phyloP scores from a whole-genome alignment of 148 eudicot species.

The Vaccinium myrtillus region DNA sequence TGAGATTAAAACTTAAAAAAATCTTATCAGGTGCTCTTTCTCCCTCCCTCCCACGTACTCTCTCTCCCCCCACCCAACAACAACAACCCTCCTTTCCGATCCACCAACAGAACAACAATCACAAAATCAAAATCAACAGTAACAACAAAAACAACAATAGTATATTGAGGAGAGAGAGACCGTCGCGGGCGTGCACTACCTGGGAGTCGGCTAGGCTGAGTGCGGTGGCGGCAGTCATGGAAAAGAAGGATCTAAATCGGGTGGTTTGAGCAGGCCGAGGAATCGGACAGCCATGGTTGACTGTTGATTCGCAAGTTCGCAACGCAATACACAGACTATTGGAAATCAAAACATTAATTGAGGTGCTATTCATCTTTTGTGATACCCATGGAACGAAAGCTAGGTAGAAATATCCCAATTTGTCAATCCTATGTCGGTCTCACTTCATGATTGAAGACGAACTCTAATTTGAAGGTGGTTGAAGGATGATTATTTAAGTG shows the following conservation, averaged over 20 bases:
- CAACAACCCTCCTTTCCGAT: conserved; percentile 59
- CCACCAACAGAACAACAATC: conserved; percentile 29
- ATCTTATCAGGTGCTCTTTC: too few relatives aligned
- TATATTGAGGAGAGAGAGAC: conserved; percentile 68
- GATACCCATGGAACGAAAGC: not conserved
- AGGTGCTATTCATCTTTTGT: not conserved
- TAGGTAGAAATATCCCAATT: not conserved
- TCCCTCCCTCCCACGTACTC: too few relatives aligned
- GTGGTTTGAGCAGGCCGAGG: conserved; percentile 20
- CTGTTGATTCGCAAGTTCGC: not conserved
- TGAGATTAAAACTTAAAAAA: too few relatives aligned
- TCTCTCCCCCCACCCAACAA: conserved; percentile 38
- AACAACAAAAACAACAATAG: conserved; percentile 18
- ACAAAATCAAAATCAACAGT: conserved; percentile 20
- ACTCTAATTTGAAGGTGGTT: too few relatives aligned
- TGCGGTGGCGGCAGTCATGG: conserved; percentile 40
- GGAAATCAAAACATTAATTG: not conserved
- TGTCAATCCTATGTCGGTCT: not conserved
- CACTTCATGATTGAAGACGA: not conserved
- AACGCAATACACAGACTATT: not conserved
- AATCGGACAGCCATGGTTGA: conserved; percentile 22
- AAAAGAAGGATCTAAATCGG: conserved; percentile 13
- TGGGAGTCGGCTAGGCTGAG: conserved; percentile 56
- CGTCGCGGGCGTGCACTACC: conserved; percentile 77
- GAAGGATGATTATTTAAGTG: too few relatives aligned